Evolutionary conservation across 345 rosid genomes (phyloP).

Genomic region (Pistacia integerrima): DNA sequence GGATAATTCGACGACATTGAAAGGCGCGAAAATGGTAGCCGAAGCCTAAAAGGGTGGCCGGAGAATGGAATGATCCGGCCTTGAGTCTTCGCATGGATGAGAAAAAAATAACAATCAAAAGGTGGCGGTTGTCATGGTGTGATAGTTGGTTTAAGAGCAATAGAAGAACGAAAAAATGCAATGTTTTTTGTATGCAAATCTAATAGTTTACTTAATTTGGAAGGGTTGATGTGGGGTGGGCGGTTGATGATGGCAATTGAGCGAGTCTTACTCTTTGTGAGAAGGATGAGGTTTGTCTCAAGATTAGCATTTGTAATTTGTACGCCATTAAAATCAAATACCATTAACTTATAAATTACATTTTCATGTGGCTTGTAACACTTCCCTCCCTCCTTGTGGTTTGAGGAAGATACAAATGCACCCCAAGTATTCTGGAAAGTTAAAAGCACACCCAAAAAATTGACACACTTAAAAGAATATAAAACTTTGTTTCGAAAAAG

Average conservation of each 20-base stretch:
- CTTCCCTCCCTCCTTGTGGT: too few relatives aligned
- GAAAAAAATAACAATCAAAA: not conserved
- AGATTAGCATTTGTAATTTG: not conserved
- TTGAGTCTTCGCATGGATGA: slow-evolving; percentile 38
- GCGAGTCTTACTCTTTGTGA: slow-evolving; percentile 47
- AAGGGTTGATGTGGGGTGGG: slow-evolving; percentile 32
- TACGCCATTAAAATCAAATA: too few relatives aligned
- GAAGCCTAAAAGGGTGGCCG: slow-evolving; percentile 35
- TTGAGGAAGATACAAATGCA: too few relatives aligned
- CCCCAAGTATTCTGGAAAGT: too few relatives aligned
- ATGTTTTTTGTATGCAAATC: not conserved
- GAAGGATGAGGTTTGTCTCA: slow-evolving; percentile 29
- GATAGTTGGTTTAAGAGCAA: not conserved
- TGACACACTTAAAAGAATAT: too few relatives aligned
- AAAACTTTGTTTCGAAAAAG: too few relatives aligned
- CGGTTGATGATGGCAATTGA: slow-evolving; percentile 35
- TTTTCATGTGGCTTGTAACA: too few relatives aligned
- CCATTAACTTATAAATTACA: too few relatives aligned
- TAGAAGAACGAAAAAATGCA: too few relatives aligned
- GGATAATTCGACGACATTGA: slow-evolving; percentile 24
- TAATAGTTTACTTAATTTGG: slow-evolving; percentile 31
- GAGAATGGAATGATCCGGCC: slow-evolving; percentile 55
- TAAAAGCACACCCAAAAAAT: too few relatives aligned
- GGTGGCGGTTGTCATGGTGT: not conserved
- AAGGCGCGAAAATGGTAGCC: not conserved